Evolutionary conservation across 768 basidiomycete genomes (phyloP).

Genomic region (Hortiboletus campestris): DNA sequence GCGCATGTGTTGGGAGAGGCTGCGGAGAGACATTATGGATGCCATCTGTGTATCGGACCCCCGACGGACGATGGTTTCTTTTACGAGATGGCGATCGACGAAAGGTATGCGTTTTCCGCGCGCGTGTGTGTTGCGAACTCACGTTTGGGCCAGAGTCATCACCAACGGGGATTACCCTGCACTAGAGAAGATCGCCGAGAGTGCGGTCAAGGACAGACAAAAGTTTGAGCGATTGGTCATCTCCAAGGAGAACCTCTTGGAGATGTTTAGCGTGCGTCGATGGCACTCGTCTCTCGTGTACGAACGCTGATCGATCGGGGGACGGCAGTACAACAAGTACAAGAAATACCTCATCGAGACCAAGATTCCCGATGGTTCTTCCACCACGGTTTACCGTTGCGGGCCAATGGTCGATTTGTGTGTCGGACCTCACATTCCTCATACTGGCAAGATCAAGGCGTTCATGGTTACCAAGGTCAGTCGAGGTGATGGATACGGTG

Average conservation of each 20-base stretch:
- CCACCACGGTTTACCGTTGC: conserved; percentile 97
- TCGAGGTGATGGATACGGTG: background rate
- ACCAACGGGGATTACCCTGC: conserved; percentile 79
- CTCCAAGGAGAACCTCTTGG: conserved; percentile 89
- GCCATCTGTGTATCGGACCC: conserved; percentile 94
- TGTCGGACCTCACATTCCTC: conserved; percentile 95
- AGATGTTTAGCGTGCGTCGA: conserved; percentile 89
- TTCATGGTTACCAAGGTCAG: conserved; percentile 92
- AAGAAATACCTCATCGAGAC: conserved; percentile 93
- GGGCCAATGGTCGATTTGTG: conserved; percentile 99
- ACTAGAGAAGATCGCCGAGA: conserved; percentile 86
- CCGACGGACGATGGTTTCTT: conserved; percentile 99
- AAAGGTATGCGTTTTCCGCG: conserved; percentile 46
- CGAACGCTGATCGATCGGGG: background rate
- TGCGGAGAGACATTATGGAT: conserved; percentile 93
- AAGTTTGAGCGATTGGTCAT: conserved; percentile 93
- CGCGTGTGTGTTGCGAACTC: too few species aligned
- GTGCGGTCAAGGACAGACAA: conserved; percentile 93
- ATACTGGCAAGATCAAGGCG: conserved; percentile 97
- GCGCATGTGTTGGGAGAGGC: conserved; percentile 98
- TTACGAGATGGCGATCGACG: conserved; percentile 95
- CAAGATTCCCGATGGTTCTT: conserved; percentile 94
- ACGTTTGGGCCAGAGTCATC: conserved; percentile 53
- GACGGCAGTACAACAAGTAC: conserved; percentile 93
- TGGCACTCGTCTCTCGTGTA: background rate